These are phyloP conservation scores for Podaxis carcinomalis DNA, from an alignment of 768 basidiomycete species.

Conservation along the genomic window DNA sequence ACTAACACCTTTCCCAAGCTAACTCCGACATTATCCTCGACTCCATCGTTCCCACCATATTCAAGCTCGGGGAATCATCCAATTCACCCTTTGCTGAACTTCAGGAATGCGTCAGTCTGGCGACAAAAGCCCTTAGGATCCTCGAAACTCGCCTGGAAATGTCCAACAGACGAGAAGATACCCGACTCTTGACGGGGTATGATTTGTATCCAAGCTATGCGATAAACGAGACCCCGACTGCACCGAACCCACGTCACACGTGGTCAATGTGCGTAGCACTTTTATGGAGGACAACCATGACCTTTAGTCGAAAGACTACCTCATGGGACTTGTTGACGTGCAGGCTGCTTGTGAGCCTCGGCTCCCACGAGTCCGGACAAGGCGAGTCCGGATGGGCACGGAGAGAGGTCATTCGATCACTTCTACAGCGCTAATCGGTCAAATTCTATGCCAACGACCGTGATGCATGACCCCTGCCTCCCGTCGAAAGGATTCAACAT, in stretches of 20 bases:
- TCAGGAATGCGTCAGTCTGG: not conserved
- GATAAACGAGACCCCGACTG: not conserved
- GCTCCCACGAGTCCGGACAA: not conserved
- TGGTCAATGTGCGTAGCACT: conserved; percentile 3
- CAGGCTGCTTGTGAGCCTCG: not conserved
- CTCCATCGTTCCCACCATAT: not conserved
- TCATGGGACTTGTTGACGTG: conserved; percentile 5
- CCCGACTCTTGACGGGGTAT: not conserved
- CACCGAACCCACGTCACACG: not conserved
- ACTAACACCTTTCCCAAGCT: not conserved
- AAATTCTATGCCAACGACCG: not conserved
- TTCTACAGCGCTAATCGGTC: not conserved
- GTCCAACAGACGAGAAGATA: not conserved
- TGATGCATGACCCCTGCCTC: no score
- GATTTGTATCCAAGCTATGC: not conserved
- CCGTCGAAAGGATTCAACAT: no score
- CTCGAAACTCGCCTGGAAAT: not conserved
- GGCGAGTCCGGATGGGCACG: not conserved
- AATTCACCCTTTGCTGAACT: not conserved
- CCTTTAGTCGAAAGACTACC: not conserved
- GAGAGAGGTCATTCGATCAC: not conserved
- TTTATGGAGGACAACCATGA: conserved; percentile 7
- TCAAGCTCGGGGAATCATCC: not conserved
- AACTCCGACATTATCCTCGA: not conserved
- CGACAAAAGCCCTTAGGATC: not conserved